Evolutionary conservation across 176 grass and related monocot genomes (phyloP).

Genomic region (Thinopyrum elongatum): DNA sequence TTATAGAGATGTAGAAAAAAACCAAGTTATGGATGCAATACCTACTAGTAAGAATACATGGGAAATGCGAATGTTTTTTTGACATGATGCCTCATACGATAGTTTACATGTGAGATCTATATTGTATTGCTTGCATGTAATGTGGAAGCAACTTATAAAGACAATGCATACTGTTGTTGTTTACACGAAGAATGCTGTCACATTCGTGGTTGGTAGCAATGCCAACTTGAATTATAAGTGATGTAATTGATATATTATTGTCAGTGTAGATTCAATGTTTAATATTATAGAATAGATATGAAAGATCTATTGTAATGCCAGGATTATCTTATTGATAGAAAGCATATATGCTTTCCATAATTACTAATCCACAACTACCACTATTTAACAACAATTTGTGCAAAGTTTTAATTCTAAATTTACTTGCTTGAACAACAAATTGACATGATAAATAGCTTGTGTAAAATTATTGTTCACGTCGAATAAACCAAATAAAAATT

Average conservation of each 20-base stretch:
- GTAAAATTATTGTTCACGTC: background rate
- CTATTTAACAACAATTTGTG: background rate
- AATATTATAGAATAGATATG: background rate
- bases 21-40: background rate
- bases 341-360: background rate
- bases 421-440: background rate
- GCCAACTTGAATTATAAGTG: background rate
- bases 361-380: background rate
- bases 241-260: background rate
- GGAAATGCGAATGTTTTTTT: background rate
- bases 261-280: background rate
- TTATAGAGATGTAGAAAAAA: too few relatives aligned
- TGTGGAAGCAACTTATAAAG: background rate
- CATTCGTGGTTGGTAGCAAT: background rate
- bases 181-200: background rate
- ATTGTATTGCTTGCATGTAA: background rate
- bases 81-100: background rate
- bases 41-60: background rate
- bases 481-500: background rate
- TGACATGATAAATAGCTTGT: background rate
- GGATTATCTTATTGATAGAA: background rate
- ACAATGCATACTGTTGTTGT: background rate
- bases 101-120: background rate
- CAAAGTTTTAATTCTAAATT: background rate
- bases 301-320: background rate